Percentiles rank a stretch among this genome's conserved stretches.
Conservation (phyloP, 768 basidiomycete genomes). For the Suillus decipiens region DNA sequence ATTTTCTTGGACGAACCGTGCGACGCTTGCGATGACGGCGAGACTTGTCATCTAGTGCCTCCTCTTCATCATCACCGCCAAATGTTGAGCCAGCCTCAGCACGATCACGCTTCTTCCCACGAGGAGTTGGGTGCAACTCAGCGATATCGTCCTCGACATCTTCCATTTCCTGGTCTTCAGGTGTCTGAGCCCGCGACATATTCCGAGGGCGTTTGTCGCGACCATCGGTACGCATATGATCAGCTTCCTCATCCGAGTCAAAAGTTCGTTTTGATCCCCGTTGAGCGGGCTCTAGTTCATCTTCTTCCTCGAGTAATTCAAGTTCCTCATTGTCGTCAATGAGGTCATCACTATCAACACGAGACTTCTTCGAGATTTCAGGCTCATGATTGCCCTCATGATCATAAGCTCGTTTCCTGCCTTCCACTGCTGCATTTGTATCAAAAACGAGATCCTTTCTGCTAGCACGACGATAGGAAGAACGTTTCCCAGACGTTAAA, state of each 20-base stretch:
- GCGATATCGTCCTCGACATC: constrained; percentile 45
- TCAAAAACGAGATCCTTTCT: constrained; percentile 32
- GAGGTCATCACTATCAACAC: constrained; percentile 50
- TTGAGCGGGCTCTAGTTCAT: constrained; percentile 21
- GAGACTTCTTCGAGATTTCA: constrained; percentile 51
- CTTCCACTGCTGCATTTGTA: constrained; percentile 27
- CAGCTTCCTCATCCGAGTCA: constrained; percentile 43
- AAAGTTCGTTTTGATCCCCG: constrained; percentile 55
- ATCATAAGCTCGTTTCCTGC: constrained; percentile 46
- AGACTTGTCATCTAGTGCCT: constrained; percentile 39
- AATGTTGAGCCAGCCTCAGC: constrained; percentile 72
- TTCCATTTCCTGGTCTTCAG: constrained; percentile 35
- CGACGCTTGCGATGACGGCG: constrained; percentile 58
- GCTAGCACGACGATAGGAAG: constrained; percentile 31
- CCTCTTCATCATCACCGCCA: constrained; percentile 55
- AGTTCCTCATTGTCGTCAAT: constrained; percentile 52
- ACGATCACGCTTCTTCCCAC: constrained; percentile 77
- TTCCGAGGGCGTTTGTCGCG: constrained; percentile 61
- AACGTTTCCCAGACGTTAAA: constrained; percentile 18
- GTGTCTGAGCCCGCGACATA: constrained; percentile 46
- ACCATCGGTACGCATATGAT: constrained; percentile 37
- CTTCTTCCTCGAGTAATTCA: constrained; percentile 38
- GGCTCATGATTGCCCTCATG: constrained; percentile 45
- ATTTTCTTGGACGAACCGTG: constrained; percentile 54
- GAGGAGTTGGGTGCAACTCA: constrained; percentile 37